These are phyloP conservation scores for Aspergillus neotritici DNA, from an alignment of 2,329 filamentous ascomycete species.

Conservation along the genomic window DNA sequence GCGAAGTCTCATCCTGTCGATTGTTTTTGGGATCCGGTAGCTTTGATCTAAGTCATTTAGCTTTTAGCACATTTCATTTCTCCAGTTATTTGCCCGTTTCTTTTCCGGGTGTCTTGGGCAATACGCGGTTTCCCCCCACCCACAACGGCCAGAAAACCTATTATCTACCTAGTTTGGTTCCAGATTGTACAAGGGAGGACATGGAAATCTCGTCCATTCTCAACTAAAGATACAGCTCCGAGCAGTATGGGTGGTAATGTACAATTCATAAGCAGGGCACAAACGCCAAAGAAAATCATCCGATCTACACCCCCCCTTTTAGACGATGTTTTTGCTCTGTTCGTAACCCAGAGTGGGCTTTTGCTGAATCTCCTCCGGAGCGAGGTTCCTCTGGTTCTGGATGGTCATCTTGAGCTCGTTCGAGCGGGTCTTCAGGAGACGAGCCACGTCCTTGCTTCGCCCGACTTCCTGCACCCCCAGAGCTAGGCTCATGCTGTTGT, in stretches of 20 bases:
- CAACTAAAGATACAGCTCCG: conserved; percentile 17
- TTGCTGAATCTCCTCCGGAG: conserved; percentile 14
- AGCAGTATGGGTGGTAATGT: conserved; percentile 19
- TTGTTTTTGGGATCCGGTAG: neutral
- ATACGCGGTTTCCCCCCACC: too few relatives aligned
- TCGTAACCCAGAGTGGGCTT: conserved; percentile 17
- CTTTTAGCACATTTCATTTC: conserved; percentile 1
- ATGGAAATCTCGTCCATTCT: conserved; percentile 12
- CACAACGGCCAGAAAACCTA: too few relatives aligned
- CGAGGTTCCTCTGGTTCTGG: conserved; percentile 18
- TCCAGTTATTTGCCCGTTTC: neutral
- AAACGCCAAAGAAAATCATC: neutral
- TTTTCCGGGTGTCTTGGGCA: neutral
- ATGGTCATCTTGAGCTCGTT: conserved; percentile 51
- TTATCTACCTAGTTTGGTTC: neutral
- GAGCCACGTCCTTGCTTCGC: conserved; percentile 19
- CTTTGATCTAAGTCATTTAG: neutral
- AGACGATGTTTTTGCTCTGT: conserved; percentile 11
- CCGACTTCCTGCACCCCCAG: conserved; percentile 30
- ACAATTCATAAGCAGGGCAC: conserved; percentile 13
- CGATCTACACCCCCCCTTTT: conserved; percentile 2
- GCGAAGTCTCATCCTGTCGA: neutral
- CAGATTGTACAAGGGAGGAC: conserved; percentile 4
- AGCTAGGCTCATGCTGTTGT: conserved; percentile 39
- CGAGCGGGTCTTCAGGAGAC: conserved; percentile 20